Evolutionary conservation across 2,329 filamentous ascomycete species (phyloP), one percentile per base, ranked within the genome.

Genomic region (Chaetomiaceae sp.): DNA sequence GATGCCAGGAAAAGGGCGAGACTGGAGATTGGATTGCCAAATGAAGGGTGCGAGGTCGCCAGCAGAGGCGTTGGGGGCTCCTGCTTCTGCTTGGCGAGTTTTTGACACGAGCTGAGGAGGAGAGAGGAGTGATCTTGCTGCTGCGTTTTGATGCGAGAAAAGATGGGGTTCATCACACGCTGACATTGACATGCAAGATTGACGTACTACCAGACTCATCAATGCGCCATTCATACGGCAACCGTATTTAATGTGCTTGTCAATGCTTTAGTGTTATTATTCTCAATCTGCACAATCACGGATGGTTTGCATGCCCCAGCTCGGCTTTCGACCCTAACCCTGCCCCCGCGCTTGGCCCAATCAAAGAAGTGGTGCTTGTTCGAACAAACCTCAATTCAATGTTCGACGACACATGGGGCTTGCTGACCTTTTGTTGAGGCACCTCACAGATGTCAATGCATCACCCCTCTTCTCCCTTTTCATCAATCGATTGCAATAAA

Each of bases 61-160:
- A 21, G 38, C 45, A 11, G 43, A 14, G 44, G 11, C 32, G n/a
- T n/a, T n/a, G n/a, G 34, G 45, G 36, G 30, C 40, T 50, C 48
- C 38, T 37, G 38, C 32, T 43, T 16, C 37, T 18, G 38, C 48
- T 50, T 50, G 38, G 48, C 48, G 32, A 13, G 14, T 49, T 36
- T 50, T 43, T 50, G 38, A 23, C 30, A n/a, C 16, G 38, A 33
- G 36, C 29, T 25, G 47, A 42, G 18, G 9, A 27, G 25, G 25
- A 27, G 25, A 27, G n/a, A 27, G 25, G 27, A 14, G 37, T 21
- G 37, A 29, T 18, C 14, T 34, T 49, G 47, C 47, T 36, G 46
- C 14, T n/a, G n/a, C n/a, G n/a, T 20, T 34, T 20, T 9, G 18
- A 37, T 16, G 25, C 33, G 16, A 18, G 33, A 20, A 36, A 14